These are phyloP conservation scores for Fusarium tanahbumbuense DNA, from an alignment of 2,329 filamentous ascomycete species.

Conservation along the genomic window DNA sequence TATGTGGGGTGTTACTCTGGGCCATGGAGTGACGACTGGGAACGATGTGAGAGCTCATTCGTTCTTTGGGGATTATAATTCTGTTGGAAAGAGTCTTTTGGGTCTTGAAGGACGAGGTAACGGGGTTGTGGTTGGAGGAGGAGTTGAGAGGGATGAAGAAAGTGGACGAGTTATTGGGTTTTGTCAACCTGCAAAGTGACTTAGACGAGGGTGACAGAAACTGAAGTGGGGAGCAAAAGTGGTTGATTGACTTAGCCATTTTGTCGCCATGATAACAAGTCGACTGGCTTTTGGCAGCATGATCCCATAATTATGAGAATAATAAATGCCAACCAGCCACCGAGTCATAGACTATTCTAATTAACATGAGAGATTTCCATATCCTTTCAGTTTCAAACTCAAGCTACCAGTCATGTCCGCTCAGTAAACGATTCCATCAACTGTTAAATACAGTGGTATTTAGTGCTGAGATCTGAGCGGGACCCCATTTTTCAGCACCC, in stretches of 20 bases:
- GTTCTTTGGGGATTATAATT: conserved; percentile 66
- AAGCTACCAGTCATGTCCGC: neutral
- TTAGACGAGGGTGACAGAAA: neutral
- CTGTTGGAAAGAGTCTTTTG: conserved; percentile 56
- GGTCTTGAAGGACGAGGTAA: conserved; percentile 50
- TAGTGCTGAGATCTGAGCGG: neutral
- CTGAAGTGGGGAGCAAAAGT: rapidly evolving
- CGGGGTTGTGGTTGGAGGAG: conserved; percentile 59
- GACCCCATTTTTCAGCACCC: neutral
- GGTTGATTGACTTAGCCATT: rapidly evolving
- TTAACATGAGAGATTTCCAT: rapidly evolving
- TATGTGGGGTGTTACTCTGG: conserved; percentile 68
- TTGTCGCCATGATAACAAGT: neutral
- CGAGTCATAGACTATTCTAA: neutral
- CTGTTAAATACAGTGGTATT: neutral
- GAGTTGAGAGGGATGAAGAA: conserved; percentile 53
- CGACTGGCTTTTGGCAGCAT: too few species aligned
- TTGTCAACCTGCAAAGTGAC: neutral
- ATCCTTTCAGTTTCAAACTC: too few species aligned
- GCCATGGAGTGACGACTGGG: conserved; percentile 62
- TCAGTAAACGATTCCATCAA: neutral
- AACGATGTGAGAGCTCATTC: conserved; percentile 58
- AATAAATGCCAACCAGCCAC: too few species aligned
- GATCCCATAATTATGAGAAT: too few species aligned
- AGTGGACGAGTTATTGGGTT: conserved; percentile 55